Base-by-base conservation (phyloP, 352 stramenopile species). In the Globisporangium polare region DNA sequence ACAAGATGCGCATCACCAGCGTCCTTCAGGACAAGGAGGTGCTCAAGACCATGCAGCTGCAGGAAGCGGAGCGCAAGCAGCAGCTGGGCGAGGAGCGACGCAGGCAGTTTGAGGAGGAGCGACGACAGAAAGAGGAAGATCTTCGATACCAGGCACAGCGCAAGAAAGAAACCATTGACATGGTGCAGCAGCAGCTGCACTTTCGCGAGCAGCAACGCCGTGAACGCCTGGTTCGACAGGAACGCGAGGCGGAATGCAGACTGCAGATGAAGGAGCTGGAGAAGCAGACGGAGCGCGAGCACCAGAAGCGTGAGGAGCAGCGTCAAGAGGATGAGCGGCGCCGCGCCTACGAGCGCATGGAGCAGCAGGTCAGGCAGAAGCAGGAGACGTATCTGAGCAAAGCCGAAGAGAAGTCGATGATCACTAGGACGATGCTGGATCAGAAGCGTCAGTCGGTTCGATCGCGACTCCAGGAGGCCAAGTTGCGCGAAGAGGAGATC, bases 401-500 rank as follows among this genome's bases (percentile, higher is more conserved):
- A 51, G 71, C 67, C 0, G 73, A 87, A 33, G 71, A 86, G 29
- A 95, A 95, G 55, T 75, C 58, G 3, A 56, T 65, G 24, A 65
- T 76, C 33, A 78, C 83, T 2, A 62, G 86, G 13, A 67, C 73
- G 49, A 71, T 90, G 33, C 77, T 86, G 45, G 65, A 78, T 0
- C 66, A 88, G 20, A 89, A 90, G 56, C 66, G 72, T 41, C 74
- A 77, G 2, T 63, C 76, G 0, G 59, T 89, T 3, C 73, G 78
- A 22, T 68, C 71, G 9, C 65, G 80, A 1, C 68, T 92, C 6
- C 73, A 88, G 33, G 86, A 94, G 17, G 86, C 83, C 0, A 88
- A 90, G 49, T 54, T 94, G 18, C 80, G 86, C 0, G 86, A 92
- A 53, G 86, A 94, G 65, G 83, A 90, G 52, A 92, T 93, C 57